A percentile compares a stretch with the other conserved stretches of the same genome.
phyloP scores from a whole-genome alignment of 2,329 filamentous ascomycete species.

The Stemphylium lycopersici region DNA sequence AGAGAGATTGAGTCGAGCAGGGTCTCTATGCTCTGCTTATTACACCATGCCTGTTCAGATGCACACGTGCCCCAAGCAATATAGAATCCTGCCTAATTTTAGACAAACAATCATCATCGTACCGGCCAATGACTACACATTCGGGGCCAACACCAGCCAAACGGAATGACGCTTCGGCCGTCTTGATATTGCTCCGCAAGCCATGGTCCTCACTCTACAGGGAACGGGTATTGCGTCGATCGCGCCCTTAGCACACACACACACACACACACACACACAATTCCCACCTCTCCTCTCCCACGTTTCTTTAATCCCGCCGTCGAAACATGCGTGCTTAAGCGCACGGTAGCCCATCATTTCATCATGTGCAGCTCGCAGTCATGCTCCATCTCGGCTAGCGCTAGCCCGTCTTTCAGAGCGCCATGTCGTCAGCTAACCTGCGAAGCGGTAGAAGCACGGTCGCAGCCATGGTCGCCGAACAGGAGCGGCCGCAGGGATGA shows the following conservation, averaged over 20 bases:
- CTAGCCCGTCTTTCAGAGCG: constrained; percentile 32
- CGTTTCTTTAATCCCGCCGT: constrained; percentile 20
- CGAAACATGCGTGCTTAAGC: constrained; percentile 33
- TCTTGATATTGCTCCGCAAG: constrained; percentile 23
- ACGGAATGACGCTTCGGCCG: constrained; percentile 10
- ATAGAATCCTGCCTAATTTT: constrained; percentile 39
- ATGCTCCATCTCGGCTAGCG: constrained; percentile 37
- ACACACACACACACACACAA: constrained; percentile 1
- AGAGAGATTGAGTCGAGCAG: constrained; percentile 30
- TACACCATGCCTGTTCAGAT: constrained; percentile 32
- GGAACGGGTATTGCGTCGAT: constrained; percentile 27
- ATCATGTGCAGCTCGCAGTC: constrained; percentile 43
- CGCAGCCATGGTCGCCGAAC: constrained; percentile 39
- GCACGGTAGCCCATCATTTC: constrained; percentile 25
- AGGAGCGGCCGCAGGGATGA: constrained; percentile 29
- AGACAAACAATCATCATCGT: constrained; percentile 25
- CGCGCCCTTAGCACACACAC: constrained; percentile 10
- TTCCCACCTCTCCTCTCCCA: background rate
- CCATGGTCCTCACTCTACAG: constrained; percentile 18
- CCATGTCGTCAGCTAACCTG: constrained; percentile 37
- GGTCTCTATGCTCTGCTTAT: constrained; percentile 30
- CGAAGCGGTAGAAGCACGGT: constrained; percentile 34
- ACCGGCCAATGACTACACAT: constrained; percentile 22
- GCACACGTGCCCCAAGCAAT: constrained; percentile 47
- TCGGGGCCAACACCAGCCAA: constrained; percentile 36